Base-by-base conservation (phyloP, 106 monocot genomes). In the Platanthera zijinensis region DNA sequence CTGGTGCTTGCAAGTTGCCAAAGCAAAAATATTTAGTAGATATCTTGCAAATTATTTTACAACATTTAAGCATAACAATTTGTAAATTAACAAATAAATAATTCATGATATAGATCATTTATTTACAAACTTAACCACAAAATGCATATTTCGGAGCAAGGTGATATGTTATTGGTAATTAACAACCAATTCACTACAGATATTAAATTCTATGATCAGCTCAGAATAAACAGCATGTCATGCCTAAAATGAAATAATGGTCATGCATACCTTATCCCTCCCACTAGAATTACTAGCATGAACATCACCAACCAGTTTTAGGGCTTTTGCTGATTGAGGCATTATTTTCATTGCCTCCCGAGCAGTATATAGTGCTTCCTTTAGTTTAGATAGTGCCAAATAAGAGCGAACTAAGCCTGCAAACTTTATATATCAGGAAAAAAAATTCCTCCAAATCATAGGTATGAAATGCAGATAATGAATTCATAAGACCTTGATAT, bases 261-360 rank as follows among this genome's bases (percentile, higher is more conserved):
- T 7, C 70, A 71, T 8, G 47, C 61, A 51, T 77, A 97, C 97
- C 89, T 97, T 96, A 57, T 99, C 97, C 71, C 92, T 92, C 46
- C 99, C 99, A 79, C 82, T 75, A 82, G 88, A 78, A 79, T 77
- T 90, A 78, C 84, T 92, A 13, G 99, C 94, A 88, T 99, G 92
- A n/a, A 99, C 99, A 86, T 99, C 99, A 48, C 99, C 99, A 72
- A 99, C 94, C 80, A 99, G 78, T 84, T 99, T 99, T 32, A 99
- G 88, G 80, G 89, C 99, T 84, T 99, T 99, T 57, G 94, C 94
- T 39, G 99, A 99, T 74, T 99, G 99, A 56, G 94, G 99, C 89
- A 99, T 92, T 48, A 79, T 78, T 75, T 92, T 94, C 99, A 99
- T 99, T 80, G 94, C 94, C 75, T 99, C 94, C 9, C 99, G 85